A percentile compares a stretch with the other conserved stretches of the same genome.
These are phyloP conservation scores for Wickerhamomyces ciferrii DNA, from an alignment of 805 yeast species.

Conservation along the genomic window DNA sequence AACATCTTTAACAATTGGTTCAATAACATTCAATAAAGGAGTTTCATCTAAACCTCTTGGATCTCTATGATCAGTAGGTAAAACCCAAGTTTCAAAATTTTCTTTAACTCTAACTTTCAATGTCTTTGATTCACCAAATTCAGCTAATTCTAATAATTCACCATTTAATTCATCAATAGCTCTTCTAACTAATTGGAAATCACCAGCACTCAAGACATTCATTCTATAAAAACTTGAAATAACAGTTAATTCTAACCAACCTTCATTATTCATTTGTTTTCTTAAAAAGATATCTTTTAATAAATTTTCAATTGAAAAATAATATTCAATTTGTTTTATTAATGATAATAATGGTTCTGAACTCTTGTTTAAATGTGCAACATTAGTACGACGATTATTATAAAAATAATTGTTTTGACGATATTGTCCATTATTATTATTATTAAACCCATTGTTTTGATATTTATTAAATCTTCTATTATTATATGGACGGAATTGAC, in stretches of 20 bases:
- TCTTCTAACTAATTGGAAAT: constrained; percentile 43
- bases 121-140: constrained; percentile 32
- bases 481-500: constrained; percentile 20
- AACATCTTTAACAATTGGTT: background rate
- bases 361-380: constrained; percentile 6
- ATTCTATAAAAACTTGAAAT: constrained; percentile 75
- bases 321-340: constrained; percentile 75
- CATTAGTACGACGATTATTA: background rate
- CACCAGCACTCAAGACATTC: constrained; percentile 56
- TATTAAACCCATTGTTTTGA: constrained; percentile 3
- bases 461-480: constrained; percentile 5
- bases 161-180: constrained; percentile 43
- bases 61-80: constrained; percentile 46
- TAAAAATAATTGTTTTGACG: constrained; percentile 1
- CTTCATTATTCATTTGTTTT: constrained; percentile 72
- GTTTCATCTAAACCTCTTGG: constrained; percentile 40
- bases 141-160: constrained; percentile 32
- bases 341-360: constrained; percentile 16
- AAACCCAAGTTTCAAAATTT: constrained; percentile 64
- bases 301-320: constrained; percentile 83
- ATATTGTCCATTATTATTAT: background rate
- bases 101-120: constrained; percentile 55
- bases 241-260: constrained; percentile 60
- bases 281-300: constrained; percentile 80
- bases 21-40: constrained; percentile 12